Evolutionary conservation across 345 rosid species (phyloP), one percentile per base, ranked within the genome.

Genomic region (Melaleuca alternifolia): DNA sequence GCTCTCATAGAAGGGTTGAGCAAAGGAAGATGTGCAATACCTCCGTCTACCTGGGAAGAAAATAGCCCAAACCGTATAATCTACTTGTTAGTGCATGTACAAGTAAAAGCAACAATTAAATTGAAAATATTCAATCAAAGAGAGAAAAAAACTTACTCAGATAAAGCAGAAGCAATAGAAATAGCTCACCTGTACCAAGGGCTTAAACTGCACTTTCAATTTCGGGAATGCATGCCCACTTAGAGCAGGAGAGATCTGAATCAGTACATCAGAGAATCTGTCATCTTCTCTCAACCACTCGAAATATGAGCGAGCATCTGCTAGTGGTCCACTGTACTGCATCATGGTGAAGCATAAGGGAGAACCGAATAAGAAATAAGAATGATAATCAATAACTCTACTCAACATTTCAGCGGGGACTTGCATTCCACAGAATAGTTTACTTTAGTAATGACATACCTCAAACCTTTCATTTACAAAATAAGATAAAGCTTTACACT

Each of bases 251-350:
- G 98, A 94, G 86, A 93, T 90, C 96, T 97, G 99, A 50, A 96
- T 94, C 86, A 96, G 92, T 65, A 96, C 50, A 90, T 93, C 95
- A 9, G 93, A 95, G 94, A 95, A 95, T 79, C 89, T 94, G 20
- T 86, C 91, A 85, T 97, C 93, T 88, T 89, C 92, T 90, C 89
- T 96, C 82, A 96, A 56, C 99, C 99, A 96, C 86, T 94, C 93
- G 84, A 94, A 94, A 90, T 97, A 95, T 50, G 93, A 94, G 87
- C 93, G 93, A 89, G 96, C 95, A 85, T 97, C 95, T 89, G 86
- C 88, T 51, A 93, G 91, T 87, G 97, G 98, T 14, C 99, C 99
- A 89, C 99, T 97, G 91, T 91, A 97, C 99, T 94, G 96, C 95
- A 91, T 65, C 87, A 82, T n/a, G 51, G 88, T 51, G 75, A 85